Conservation (phyloP, 2,329 filamentous ascomycete species). For the Clarireedia homoeocarpa region DNA sequence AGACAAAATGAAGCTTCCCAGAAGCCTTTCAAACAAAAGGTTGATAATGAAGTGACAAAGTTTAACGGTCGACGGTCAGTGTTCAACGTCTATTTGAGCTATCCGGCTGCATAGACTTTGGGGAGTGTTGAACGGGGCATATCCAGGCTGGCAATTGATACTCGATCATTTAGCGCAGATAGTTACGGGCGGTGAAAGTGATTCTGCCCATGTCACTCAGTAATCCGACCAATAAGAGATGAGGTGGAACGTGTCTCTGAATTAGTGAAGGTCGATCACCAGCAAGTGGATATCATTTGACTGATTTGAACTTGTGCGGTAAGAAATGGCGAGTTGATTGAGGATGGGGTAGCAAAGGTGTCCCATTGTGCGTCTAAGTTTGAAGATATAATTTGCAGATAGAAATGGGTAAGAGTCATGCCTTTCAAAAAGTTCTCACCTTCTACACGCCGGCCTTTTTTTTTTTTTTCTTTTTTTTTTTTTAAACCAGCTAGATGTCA, state of each 20-base stretch:
- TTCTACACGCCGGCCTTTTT: neutral
- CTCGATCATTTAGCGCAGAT: neutral
- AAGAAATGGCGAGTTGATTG: neutral
- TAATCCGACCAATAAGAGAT: neutral
- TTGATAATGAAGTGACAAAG: neutral
- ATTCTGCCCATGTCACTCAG: neutral
- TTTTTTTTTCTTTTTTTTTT: no score
- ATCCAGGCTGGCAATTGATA: slow-evolving; percentile 8
- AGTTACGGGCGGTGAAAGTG: neutral
- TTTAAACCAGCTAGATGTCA: no score
- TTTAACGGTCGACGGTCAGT: neutral
- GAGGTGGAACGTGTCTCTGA: slow-evolving; percentile 3
- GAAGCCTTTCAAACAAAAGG: neutral
- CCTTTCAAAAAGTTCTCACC: no score
- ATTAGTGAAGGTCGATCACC: neutral
- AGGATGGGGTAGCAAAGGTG: neutral
- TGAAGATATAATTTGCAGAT: neutral
- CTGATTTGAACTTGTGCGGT: no score
- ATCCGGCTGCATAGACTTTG: neutral
- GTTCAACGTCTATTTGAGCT: neutral
- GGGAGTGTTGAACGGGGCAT: slow-evolving; percentile 3
- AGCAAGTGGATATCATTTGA: neutral
- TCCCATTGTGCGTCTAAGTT: neutral
- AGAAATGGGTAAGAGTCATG: neutral
- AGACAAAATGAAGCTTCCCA: neutral